phyloP scores from a whole-genome alignment of 2,329 filamentous ascomycete species.

The Microdochium bolleyi region DNA sequence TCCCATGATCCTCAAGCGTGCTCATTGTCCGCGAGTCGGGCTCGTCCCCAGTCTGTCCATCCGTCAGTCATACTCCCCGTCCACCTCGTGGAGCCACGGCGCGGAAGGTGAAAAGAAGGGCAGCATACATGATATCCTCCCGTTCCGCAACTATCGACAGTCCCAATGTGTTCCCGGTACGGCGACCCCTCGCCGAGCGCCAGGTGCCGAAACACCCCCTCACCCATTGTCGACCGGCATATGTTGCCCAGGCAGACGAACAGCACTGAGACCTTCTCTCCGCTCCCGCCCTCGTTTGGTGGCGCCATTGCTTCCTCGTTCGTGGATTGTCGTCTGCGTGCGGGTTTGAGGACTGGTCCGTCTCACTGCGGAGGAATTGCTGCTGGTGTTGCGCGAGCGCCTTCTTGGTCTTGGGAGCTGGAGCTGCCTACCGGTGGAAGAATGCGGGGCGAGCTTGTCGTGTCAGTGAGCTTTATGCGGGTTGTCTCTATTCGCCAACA shows the following conservation, averaged over 20 bases:
- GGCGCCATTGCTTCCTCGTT: too few relatives aligned
- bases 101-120: neutral
- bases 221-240: constrained; percentile 89
- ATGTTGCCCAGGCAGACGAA: constrained; percentile 98
- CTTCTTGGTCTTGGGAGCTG: too few relatives aligned
- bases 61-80: neutral
- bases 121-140: constrained; percentile 25
- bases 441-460: too few relatives aligned
- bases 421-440: too few relatives aligned
- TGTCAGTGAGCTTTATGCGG: too few relatives aligned
- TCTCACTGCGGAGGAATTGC: too few relatives aligned
- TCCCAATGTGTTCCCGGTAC: constrained; percentile 50
- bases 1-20: constrained; percentile 66
- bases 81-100: neutral
- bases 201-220: constrained; percentile 79
- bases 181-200: constrained; percentile 45
- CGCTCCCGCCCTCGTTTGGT: neutral
- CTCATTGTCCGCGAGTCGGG: constrained; percentile 81
- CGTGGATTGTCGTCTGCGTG: too few relatives aligned
- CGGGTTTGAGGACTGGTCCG: too few relatives aligned
- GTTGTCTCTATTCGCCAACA: too few relatives aligned
- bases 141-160: constrained; percentile 85
- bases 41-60: constrained; percentile 56
- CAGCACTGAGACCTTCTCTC: constrained; percentile 58
- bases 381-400: too few relatives aligned